Evolutionary conservation across 176 grass and related monocot species (phyloP).

Genomic region (Echinochloa phyllopogon): DNA sequence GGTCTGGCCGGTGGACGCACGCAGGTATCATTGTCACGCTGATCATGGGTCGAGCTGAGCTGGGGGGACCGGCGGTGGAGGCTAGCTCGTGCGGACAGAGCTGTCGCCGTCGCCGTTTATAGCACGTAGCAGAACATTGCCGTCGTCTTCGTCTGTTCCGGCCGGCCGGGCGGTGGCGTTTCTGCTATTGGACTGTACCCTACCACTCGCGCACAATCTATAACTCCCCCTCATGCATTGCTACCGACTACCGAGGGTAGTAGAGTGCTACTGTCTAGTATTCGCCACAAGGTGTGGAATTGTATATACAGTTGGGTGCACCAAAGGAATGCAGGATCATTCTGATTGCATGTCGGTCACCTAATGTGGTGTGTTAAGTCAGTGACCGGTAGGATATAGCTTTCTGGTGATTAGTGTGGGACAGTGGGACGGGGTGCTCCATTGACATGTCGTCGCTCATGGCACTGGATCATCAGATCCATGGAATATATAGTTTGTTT

Average conservation of each 20-base stretch:
- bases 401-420: constrained; percentile 37
- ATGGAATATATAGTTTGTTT: neutral
- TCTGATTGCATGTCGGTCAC: constrained; percentile 36
- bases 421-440: neutral
- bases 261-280: neutral
- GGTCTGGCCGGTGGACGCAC: neutral
- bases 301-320: neutral
- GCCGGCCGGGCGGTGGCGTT: neutral
- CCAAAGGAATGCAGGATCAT: constrained; percentile 2
- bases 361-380: constrained; percentile 10
- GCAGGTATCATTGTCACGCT: constrained; percentile 7
- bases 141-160: constrained; percentile 19
- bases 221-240: neutral
- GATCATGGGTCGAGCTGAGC: neutral
- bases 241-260: neutral
- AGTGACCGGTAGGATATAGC: constrained; percentile 41
- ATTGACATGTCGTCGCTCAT: constrained; percentile 1
- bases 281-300: neutral
- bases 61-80: constrained; percentile 16
- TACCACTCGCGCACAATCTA: neutral
- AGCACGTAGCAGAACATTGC: neutral
- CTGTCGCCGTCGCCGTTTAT: neutral
- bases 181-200: neutral
- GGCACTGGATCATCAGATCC: neutral
- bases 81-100: neutral